These are phyloP conservation scores for Scalesia atractyloides DNA, from an alignment of 129 eudicot species.

Conservation along the genomic window DNA sequence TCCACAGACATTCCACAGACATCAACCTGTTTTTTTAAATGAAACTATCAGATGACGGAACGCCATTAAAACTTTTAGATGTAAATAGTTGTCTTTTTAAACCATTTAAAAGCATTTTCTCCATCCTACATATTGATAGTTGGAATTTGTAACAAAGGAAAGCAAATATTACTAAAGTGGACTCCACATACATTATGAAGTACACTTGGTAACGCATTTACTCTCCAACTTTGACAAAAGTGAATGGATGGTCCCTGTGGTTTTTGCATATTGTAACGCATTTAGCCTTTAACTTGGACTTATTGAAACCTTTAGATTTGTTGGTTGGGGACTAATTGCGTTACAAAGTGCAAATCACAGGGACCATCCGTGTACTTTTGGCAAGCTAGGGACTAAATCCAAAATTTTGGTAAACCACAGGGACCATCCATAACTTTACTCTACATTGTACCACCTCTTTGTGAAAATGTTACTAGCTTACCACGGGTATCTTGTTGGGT, in stretches of 20 bases:
- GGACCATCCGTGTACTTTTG: too few relatives aligned
- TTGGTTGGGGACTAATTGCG: too few relatives aligned
- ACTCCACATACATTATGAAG: background rate
- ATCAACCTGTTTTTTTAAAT: background rate
- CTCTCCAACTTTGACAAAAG: too few relatives aligned
- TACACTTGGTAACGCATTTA: too few relatives aligned
- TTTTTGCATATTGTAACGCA: too few relatives aligned
- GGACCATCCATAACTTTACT: too few relatives aligned
- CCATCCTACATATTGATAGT: background rate
- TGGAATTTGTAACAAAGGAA: background rate
- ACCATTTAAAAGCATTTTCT: background rate
- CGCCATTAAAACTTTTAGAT: background rate
- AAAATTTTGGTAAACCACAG: too few relatives aligned
- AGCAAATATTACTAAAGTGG: background rate
- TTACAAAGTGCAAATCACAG: too few relatives aligned
- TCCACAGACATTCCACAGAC: background rate
- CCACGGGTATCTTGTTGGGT: slow-evolving; percentile 50
- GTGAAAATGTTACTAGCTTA: slow-evolving; percentile 20
- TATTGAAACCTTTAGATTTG: too few relatives aligned
- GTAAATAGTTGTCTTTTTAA: background rate
- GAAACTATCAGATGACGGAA: background rate
- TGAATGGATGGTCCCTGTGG: too few relatives aligned
- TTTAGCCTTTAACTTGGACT: too few relatives aligned
- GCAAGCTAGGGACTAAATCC: too few relatives aligned
- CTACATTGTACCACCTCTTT: background rate